Evolutionary conservation across 2,329 filamentous ascomycete species (phyloP), one percentile per base, ranked within the genome.

Genomic region (Penicillium digitatum): DNA sequence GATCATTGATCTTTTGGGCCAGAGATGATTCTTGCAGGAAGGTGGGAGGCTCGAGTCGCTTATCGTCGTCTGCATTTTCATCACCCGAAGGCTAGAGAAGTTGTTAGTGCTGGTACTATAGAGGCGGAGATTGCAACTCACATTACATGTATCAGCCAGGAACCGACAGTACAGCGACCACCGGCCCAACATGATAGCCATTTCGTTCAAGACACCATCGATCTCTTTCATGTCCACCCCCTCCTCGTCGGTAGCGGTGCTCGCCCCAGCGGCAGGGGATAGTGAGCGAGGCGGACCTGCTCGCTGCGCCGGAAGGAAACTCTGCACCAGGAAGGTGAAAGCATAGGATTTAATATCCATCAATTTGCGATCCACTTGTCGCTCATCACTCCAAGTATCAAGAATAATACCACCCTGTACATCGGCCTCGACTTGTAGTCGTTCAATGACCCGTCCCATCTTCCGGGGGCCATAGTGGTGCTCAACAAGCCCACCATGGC

Each of bases 311-410:
- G 89, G 85, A 44, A 96, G 72, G 70, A 96, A 96, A 75, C 92
- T 96, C 74, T 96, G 92, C 0, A 97, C 92, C 42, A 99, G 78
- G 69, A 99, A 99, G 0, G 92, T 96, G 72, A 96, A 99, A 0
- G 94, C 92, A 69, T 99, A 99, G 52, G 92, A 96, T 76, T 95
- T 97, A 72, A 96, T 90, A 67, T 99, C 94, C 3, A 89, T 97
- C 58, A 99, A 79, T 68, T 88, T 90, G 65, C 93, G 84, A 68
- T 93, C 89, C 45, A 99, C 84, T 56, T 80, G 83, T 56, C 91
- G 83, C 69, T 97, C 93, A 61, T 99, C 94, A 52, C 86, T 87
- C 91, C 94, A 99, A 0, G 92, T 94, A 70, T 99, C 94, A 49
- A 99, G 79, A 55, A 99, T 87, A 63, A 97, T 96, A 61, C 94